A percentile compares a stretch with the other conserved stretches of the same genome.
phyloP scores from a whole-genome alignment of 2,329 filamentous ascomycete species.

The Parastagonospora nodorum region DNA sequence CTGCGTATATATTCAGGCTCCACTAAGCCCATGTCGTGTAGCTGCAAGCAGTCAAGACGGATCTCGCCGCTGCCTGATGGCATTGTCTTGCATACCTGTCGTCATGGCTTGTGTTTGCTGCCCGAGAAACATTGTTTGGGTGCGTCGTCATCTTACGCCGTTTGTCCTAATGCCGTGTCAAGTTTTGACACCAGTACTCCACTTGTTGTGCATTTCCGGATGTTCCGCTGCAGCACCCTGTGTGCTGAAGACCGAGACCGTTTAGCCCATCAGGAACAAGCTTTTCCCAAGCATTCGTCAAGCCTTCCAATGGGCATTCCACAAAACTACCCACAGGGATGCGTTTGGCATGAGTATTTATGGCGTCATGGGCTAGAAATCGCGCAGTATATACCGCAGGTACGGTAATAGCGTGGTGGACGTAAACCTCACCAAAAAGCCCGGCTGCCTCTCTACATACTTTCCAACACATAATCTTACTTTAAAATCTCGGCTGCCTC shows the following conservation, averaged over 20 bases:
- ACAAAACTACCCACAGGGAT: background rate
- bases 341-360: constrained; percentile 4
- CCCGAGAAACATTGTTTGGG: background rate
- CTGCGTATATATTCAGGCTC: background rate
- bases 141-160: constrained; percentile 18
- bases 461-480: background rate
- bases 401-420: too few relatives aligned
- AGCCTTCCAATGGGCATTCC: constrained; percentile 25
- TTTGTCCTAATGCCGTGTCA: constrained; percentile 1
- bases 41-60: background rate
- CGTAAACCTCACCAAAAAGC: background rate
- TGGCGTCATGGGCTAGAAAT: constrained; percentile 17
- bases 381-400: background rate
- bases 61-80: background rate
- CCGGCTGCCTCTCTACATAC: background rate
- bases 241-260: background rate
- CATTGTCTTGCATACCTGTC: background rate
- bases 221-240: background rate
- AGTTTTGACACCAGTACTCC: background rate
- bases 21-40: background rate
- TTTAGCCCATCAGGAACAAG: constrained; percentile 21
- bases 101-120: background rate
- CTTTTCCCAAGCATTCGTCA: constrained; percentile 35
- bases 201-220: background rate
- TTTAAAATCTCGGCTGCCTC: background rate